These are phyloP conservation scores for Balamuthia mandrillaris DNA, from an alignment of 208 protist species.

Conservation along the genomic window DNA sequence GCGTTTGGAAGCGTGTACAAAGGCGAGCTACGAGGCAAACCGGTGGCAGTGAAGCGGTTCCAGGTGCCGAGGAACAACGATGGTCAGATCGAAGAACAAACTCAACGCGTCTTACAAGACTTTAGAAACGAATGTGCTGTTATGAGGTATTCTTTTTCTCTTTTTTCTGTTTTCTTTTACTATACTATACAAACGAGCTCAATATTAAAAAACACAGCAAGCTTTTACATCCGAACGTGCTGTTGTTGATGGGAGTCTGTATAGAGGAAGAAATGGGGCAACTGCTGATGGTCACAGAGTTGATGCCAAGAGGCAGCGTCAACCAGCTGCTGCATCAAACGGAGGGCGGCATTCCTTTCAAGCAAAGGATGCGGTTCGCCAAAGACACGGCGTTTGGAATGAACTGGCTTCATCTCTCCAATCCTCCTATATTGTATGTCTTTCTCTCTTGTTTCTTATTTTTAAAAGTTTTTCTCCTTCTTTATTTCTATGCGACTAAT, in stretches of 20 bases:
- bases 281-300: conserved; percentile 31
- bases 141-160: not conserved
- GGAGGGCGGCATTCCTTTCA: not conserved
- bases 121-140: conserved; percentile 31
- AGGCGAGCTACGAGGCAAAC: conserved; percentile 19
- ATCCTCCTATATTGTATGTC: not conserved
- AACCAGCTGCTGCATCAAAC: not conserved
- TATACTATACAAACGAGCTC: not conserved
- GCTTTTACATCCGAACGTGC: conserved; percentile 9
- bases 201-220: not conserved
- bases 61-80: too few species aligned
- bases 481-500: not conserved
- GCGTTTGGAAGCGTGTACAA: not conserved
- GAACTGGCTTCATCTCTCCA: not conserved
- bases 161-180: not conserved
- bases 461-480: not conserved
- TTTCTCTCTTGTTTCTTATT: not conserved
- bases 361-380: not conserved
- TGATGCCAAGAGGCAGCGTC: not conserved
- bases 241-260: conserved; percentile 36
- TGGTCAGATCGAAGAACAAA: conserved; percentile 7
- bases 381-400: not conserved
- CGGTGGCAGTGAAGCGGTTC: conserved; percentile 39
- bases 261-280: not conserved
- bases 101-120: not conserved